Conservation (phyloP, 768 basidiomycete genomes). For the Naematelia encephala region DNA sequence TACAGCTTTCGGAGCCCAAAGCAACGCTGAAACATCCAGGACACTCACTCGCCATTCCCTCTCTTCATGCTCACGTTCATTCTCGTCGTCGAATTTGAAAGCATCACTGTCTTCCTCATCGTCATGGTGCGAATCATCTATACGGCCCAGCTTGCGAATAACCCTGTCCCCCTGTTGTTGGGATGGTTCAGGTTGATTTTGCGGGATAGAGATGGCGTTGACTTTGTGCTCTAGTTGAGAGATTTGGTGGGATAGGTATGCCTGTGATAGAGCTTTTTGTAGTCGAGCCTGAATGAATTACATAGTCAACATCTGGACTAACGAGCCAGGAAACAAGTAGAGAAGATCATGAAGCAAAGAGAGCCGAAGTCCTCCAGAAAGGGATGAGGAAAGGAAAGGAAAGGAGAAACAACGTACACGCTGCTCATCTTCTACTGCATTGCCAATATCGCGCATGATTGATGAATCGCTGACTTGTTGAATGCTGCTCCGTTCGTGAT, state of each 20-base stretch:
- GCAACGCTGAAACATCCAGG: slow-evolving; percentile 41
- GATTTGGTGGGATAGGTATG: slow-evolving; percentile 46
- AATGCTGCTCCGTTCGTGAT: too few species aligned
- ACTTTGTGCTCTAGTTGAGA: slow-evolving; percentile 45
- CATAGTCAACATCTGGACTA: not conserved
- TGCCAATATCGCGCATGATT: not conserved
- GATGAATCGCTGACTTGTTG: too few species aligned
- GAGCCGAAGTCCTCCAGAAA: too few species aligned
- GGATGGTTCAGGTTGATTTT: not conserved
- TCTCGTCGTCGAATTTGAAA: slow-evolving; percentile 14
- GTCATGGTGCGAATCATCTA: slow-evolving; percentile 7
- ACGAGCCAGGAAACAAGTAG: too few species aligned
- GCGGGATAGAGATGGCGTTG: slow-evolving; percentile 10
- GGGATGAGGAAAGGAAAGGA: too few species aligned
- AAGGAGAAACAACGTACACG: not conserved
- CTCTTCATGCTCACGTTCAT: slow-evolving; percentile 15
- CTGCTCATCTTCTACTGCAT: not conserved
- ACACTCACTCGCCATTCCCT: slow-evolving; percentile 40
- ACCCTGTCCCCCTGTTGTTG: not conserved
- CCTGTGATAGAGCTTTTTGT: slow-evolving; percentile 42
- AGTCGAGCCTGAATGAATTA: slow-evolving; percentile 33
- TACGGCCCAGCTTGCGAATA: slow-evolving; percentile 4
- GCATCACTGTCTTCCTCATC: slow-evolving; percentile 18
- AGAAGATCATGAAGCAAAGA: too few species aligned
- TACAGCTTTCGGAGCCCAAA: slow-evolving; percentile 53